Evolutionary conservation across 768 basidiomycete genomes (phyloP), one percentile per base, ranked within the genome.

Genomic region (Auricularia sp.): DNA sequence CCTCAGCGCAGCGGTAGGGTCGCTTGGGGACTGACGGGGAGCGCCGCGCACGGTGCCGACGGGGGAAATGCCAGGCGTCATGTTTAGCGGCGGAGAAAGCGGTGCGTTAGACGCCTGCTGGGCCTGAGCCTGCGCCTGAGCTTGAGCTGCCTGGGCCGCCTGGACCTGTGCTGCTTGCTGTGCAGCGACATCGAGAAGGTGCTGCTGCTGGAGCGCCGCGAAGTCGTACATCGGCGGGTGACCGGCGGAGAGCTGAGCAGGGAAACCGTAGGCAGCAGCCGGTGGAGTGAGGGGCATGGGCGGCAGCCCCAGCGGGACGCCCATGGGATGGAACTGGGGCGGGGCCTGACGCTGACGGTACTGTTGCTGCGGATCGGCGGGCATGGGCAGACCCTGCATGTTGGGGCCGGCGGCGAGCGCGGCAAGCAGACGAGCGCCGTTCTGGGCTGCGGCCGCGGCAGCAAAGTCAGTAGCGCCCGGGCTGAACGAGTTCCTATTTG

Each of bases 31-130:
- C 13, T 14, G 29, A 18, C 47, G 47, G 18, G 14, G 47, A 21
- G 47, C 47, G 47, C 47, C 47, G 16, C 47, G 47, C 1, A 42
- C 39, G 39, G 39, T 42, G 47, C 47, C 47, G 18, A 51, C 47
- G 56, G 56, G 56, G 13, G 56, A 59, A 34, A 59, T 59, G 56
- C 56, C 56, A 7, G 56, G 56, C 34, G 56, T 59, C 56, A 59
- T 33, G 18, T 59, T 59, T 14, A 14, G 14, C 29, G 56, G 56
- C 21, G 56, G 56, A 14, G 56, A 59, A 59, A 59, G 56, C 56
- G 56, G 63, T 64, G 63, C 63, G 39, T 42, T 42, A 42, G 42
- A 51, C 29, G 35, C 36, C 37, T 37, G 36, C 37, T 63, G 62
- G 24, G 62, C 47, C 47, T 51, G 47, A 16, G 47, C 47, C 13